Percentiles rank a stretch among this genome's conserved stretches.
phyloP scores from a whole-genome alignment of 2,329 filamentous ascomycete species.

The Calonectria hongkongensis region DNA sequence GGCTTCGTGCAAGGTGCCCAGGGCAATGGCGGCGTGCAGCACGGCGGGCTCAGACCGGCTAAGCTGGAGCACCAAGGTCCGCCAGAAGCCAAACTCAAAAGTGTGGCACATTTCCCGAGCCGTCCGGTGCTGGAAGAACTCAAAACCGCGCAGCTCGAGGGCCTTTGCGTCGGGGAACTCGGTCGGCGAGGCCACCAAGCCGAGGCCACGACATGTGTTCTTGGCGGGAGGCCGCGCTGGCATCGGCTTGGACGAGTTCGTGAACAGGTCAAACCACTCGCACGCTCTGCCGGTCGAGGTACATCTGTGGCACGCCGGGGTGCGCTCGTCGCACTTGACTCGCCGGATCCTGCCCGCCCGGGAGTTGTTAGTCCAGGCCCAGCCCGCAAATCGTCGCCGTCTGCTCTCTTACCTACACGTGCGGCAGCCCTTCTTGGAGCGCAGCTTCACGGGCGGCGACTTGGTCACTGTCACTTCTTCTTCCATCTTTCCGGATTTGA shows the following conservation, averaged over 20 bases:
- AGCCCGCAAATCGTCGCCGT: background rate
- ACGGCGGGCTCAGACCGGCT: slow-evolving; percentile 19
- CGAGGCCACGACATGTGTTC: slow-evolving; percentile 17
- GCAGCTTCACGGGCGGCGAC: slow-evolving; percentile 25
- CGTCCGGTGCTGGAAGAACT: slow-evolving; percentile 25
- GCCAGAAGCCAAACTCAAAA: slow-evolving; percentile 31
- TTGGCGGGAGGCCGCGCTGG: background rate
- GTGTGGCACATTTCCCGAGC: slow-evolving; percentile 26
- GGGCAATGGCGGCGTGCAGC: slow-evolving; percentile 24
- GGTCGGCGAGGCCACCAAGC: background rate
- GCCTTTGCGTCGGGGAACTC: slow-evolving; percentile 26
- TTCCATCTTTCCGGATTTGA: slow-evolving; percentile 18
- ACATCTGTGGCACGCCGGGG: slow-evolving; percentile 17
- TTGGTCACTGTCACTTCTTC: slow-evolving; percentile 16
- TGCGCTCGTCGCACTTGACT: slow-evolving; percentile 28
- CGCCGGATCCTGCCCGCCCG: slow-evolving; percentile 24
- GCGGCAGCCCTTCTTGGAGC: slow-evolving; percentile 27
- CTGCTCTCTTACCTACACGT: slow-evolving; percentile 24
- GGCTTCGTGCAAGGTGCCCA: slow-evolving; percentile 24
- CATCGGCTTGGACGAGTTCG: slow-evolving; percentile 11
- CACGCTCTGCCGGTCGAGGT: slow-evolving; percentile 19
- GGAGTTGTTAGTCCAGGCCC: background rate
- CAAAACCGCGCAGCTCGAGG: slow-evolving; percentile 25
- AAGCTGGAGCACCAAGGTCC: slow-evolving; percentile 18
- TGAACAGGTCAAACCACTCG: slow-evolving; percentile 27